Evolutionary conservation across 495 filamentous ascomycete genomes (phyloP).

Genomic region (Mytilinidion resinicola): DNA sequence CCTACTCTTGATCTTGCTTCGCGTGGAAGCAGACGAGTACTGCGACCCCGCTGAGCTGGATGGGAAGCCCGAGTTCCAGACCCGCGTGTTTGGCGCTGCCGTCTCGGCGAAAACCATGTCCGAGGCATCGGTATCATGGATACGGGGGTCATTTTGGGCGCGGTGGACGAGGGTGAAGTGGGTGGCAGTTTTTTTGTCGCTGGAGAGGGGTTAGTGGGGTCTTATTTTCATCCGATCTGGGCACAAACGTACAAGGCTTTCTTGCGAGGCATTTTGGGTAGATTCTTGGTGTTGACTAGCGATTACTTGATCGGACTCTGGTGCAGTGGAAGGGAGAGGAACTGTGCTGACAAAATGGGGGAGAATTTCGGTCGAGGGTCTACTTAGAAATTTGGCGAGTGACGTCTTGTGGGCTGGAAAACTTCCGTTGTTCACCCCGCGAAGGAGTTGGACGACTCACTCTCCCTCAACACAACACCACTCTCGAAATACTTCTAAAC

Average conservation of each 20-base stretch:
- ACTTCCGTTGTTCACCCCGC: neutral
- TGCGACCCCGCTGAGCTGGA: slow-evolving; percentile 20
- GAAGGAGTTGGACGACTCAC: neutral
- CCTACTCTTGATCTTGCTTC: slow-evolving; percentile 56
- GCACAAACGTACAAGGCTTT: slow-evolving; percentile 74
- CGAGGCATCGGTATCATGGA: slow-evolving; percentile 76
- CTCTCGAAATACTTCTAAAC: neutral
- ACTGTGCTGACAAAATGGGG: slow-evolving; percentile 21
- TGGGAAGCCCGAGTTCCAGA: slow-evolving; percentile 30
- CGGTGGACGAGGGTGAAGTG: slow-evolving; percentile 93
- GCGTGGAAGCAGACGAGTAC: slow-evolving; percentile 19
- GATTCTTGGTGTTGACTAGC: neutral
- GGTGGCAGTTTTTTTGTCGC: slow-evolving; percentile 88
- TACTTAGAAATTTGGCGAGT: slow-evolving; percentile 3
- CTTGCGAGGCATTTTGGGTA: slow-evolving; percentile 61
- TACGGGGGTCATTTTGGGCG: slow-evolving; percentile 91
- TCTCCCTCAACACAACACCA: neutral
- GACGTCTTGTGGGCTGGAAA: slow-evolving; percentile 5
- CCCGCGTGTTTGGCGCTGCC: slow-evolving; percentile 27
- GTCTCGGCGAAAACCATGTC: slow-evolving; percentile 67
- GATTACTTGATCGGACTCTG: neutral
- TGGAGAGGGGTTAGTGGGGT: slow-evolving; percentile 36
- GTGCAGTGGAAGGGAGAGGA: slow-evolving; percentile 20
- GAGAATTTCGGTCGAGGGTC: slow-evolving; percentile 20
- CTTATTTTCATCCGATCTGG: neutral